Base-by-base conservation (phyloP, 441 rosid species). In the Metrosideros polymorpha region DNA sequence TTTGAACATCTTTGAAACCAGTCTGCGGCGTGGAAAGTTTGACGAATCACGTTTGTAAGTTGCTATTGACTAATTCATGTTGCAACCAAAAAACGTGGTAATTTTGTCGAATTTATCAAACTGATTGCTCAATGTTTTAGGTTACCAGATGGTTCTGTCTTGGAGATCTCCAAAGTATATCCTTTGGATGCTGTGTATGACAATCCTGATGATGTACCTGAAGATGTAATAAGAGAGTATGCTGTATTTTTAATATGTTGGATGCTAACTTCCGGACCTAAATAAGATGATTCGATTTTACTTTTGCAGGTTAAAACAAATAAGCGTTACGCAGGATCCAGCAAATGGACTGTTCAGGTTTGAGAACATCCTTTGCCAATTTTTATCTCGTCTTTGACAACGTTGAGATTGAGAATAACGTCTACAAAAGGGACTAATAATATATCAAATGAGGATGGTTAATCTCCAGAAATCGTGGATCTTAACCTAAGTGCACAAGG, bases 341-440 rank as follows among this genome's bases (percentile, higher is more conserved):
- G 92, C 75, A 95, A 96, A 24, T 97, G 99, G 99, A 97, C 99
- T 14, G 99, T 97, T 87, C 92, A 94, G 99, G 99, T 96, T 90
- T 86, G 49, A 55, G 10, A 18, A 49, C 76, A 15, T 54, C 51
- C 2, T 77, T 85, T 71, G 79, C 47, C 9, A 0, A 22, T 39
- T 35, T 59, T 71, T 39, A 39, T 0, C 0, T 71, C 6, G 47
- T 71, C n/a, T 22, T 71, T 15, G 9, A 71, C 79, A 71, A 39
- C 6, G n/a, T 42, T 39, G 47, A 39, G 79, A 71, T 71, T 71
- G n/a, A 71, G 79, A 39, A 71, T 39, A 71, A 24, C 9, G 0
- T 71, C 47, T 71, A 2, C n/a, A 1, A 71, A 71, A 71, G 79
- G n/a, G 47, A 71, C 79, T 39, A 12, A 25, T 39, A 39, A 39